Percentiles rank a stretch among this genome's conserved stretches.
phyloP scores from a whole-genome alignment of 495 filamentous ascomycete species.

The Neurospora cerealis region DNA sequence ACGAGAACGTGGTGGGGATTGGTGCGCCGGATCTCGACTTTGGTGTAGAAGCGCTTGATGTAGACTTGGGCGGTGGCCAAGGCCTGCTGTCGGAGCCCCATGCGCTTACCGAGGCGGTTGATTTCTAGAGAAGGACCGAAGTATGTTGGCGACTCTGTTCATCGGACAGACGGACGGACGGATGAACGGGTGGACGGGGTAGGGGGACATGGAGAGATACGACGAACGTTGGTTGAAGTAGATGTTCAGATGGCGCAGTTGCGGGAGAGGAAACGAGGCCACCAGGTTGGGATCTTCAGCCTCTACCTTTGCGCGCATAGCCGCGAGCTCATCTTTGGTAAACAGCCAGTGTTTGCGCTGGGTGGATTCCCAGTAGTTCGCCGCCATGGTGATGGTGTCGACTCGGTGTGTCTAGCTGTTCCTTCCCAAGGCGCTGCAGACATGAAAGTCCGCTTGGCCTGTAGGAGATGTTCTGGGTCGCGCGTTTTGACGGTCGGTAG shows the following conservation, averaged over 20 bases:
- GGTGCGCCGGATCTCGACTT: slow-evolving; percentile 82
- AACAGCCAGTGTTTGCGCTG: slow-evolving; percentile 88
- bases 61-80: slow-evolving; percentile 94
- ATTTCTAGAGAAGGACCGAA: slow-evolving; percentile 47
- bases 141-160: not conserved
- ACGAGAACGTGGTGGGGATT: slow-evolving; percentile 88
- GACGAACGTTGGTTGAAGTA: slow-evolving; percentile 80
- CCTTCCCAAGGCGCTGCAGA: not conserved
- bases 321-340: slow-evolving; percentile 63
- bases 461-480: not conserved
- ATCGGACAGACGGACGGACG: not conserved
- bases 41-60: slow-evolving; percentile 84
- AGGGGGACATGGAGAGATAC: not conserved
- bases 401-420: not conserved
- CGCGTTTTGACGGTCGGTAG: not conserved
- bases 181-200: not conserved
- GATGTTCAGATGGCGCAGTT: slow-evolving; percentile 73
- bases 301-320: slow-evolving; percentile 61
- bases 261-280: slow-evolving; percentile 71
- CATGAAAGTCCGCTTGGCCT: not conserved
- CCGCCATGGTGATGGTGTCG: slow-evolving; percentile 55
- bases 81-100: slow-evolving; percentile 78
- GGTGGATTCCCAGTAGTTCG: slow-evolving; percentile 94
- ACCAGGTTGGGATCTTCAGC: slow-evolving; percentile 60
- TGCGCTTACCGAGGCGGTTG: slow-evolving; percentile 65